Percentiles rank a stretch among this genome's conserved stretches.
phyloP scores from a whole-genome alignment of 1,139 yeast species.

The Pichia sp. region DNA sequence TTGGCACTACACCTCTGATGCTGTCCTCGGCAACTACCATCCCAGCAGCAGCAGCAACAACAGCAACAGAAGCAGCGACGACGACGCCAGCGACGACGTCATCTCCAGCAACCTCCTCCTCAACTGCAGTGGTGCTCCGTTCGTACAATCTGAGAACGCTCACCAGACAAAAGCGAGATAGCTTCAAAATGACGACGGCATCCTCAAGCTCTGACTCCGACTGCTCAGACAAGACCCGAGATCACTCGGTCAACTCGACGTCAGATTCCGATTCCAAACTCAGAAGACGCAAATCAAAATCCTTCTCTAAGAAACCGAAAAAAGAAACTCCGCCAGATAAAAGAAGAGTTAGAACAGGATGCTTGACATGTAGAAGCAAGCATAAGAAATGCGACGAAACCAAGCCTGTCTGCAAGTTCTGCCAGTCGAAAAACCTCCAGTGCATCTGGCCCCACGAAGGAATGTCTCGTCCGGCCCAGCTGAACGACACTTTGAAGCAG shows the following conservation, averaged over 20 bases:
- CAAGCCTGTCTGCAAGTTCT: conserved; percentile 39
- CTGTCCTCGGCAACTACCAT: not conserved
- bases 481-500: conserved; percentile 27
- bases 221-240: not conserved
- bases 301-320: conserved; percentile 13
- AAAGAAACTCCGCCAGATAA: conserved; percentile 30
- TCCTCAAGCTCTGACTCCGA: conserved; percentile 7
- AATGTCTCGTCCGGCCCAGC: conserved; percentile 15
- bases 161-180: conserved; percentile 6
- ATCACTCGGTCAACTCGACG: not conserved
- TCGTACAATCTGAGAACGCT: conserved; percentile 5
- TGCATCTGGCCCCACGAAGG: conserved; percentile 40
- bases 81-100: no score
- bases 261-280: not conserved
- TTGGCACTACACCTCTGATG: not conserved
- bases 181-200: not conserved
- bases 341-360: conserved; percentile 42
- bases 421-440: conserved; percentile 32
- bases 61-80: not conserved
- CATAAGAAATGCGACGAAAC: conserved; percentile 45
- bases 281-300: conserved; percentile 4
- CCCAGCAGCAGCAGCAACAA: not conserved
- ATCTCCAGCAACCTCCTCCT: not conserved
- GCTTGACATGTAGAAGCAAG: conserved; percentile 41
- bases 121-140: not conserved